Percentiles rank a stretch among this genome's conserved stretches.
Evolutionary conservation across 495 filamentous ascomycete genomes (phyloP).

Genomic region (Rhypophila decipiens): DNA sequence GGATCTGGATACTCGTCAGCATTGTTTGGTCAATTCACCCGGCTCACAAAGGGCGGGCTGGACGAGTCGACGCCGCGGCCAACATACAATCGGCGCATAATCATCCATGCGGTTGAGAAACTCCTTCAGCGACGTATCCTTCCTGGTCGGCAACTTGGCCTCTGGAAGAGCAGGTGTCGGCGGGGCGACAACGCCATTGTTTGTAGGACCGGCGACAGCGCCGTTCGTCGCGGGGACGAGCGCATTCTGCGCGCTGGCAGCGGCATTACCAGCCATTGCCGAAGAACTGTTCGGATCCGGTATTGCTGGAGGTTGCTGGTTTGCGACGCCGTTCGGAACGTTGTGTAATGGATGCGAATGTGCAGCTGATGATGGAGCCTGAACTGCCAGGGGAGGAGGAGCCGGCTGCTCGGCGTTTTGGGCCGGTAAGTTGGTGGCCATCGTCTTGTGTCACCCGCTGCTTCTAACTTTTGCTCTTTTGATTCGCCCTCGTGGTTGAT

Average conservation of each 20-base stretch:
- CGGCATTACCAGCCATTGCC: not conserved
- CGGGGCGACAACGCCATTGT: not conserved
- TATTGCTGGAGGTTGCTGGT: no score
- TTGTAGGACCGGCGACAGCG: not conserved
- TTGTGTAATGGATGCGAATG: not conserved
- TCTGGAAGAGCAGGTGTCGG: constrained; percentile 23
- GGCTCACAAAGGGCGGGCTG: not conserved
- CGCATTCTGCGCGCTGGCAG: not conserved
- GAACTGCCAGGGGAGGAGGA: not conserved
- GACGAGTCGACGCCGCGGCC: not conserved
- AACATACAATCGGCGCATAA: constrained; percentile 90
- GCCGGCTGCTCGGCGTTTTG: constrained; percentile 12
- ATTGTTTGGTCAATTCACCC: not conserved
- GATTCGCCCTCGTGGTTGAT: no score
- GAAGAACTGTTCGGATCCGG: no score
- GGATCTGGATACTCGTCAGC: constrained; percentile 57
- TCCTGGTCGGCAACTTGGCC: constrained; percentile 61
- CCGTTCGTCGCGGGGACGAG: not conserved
- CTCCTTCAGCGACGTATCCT: constrained; percentile 84
- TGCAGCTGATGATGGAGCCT: not conserved
- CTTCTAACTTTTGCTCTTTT: not conserved
- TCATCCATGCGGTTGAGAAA: constrained; percentile 97
- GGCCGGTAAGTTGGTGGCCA: constrained; percentile 16
- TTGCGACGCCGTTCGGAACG: no score
- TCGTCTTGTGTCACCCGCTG: constrained; percentile 1